These are phyloP conservation scores for Vairimorpha ceranae DNA, from an alignment of 371 early-diverging fungal species.

Conservation along the genomic window DNA sequence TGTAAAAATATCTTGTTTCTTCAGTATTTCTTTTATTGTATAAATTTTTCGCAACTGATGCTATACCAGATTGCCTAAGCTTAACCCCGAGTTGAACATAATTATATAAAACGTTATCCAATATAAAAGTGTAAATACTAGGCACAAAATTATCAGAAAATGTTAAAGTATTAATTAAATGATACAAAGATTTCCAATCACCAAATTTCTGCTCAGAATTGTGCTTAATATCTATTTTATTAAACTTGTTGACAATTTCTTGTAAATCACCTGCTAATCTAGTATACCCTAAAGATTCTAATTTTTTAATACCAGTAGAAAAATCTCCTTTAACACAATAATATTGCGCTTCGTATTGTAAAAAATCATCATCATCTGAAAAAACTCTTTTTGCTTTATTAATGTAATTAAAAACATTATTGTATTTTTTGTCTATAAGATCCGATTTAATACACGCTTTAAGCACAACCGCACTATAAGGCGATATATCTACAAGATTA, in stretches of 20 bases:
- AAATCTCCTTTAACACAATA: constrained; percentile 9
- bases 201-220: neutral
- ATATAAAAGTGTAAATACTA: constrained; percentile 9
- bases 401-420: neutral
- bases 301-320: neutral
- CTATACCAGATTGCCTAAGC: neutral
- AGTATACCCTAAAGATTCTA: neutral
- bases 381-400: neutral
- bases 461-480: constrained; percentile 4
- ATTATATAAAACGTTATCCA: constrained; percentile 5
- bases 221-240: neutral
- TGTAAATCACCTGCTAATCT: neutral
- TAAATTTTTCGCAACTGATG: neutral
- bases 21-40: constrained; percentile 3
- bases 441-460: constrained; percentile 12
- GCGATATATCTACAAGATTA: constrained; percentile 3
- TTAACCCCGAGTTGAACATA: constrained; percentile 6
- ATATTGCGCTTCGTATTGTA: neutral
- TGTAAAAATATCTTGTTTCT: constrained; percentile 16
- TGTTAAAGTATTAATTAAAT: neutral
- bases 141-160: constrained; percentile 17
- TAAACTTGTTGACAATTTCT: neutral
- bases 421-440: neutral
- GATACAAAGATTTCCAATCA: neutral
- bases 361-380: constrained; percentile 6